Evolutionary conservation across 495 filamentous ascomycete genomes (phyloP).

Genomic region (Staphylotrichum longicolle): DNA sequence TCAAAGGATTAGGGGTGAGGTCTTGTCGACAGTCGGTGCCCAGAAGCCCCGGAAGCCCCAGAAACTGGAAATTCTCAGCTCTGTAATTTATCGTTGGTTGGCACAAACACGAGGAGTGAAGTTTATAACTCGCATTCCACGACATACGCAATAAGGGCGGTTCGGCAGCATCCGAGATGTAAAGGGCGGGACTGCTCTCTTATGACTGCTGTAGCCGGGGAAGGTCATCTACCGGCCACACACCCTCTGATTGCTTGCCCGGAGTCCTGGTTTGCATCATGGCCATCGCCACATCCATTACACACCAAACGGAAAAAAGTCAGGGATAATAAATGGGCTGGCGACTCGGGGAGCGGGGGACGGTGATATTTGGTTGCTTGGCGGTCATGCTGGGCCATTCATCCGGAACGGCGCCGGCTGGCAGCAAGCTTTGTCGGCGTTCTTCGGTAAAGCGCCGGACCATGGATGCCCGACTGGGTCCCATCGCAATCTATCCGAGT

Average conservation of each 20-base stretch:
- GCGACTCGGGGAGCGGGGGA: slow-evolving; percentile 5
- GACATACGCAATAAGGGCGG: background rate
- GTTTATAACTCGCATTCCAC: background rate
- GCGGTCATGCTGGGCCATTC: slow-evolving; percentile 13
- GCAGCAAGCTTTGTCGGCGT: background rate
- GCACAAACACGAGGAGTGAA: too few species aligned
- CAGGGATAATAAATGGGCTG: slow-evolving; percentile 1
- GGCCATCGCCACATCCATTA: background rate
- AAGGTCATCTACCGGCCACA: background rate
- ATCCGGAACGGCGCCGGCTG: slow-evolving; percentile 5
- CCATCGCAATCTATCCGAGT: slow-evolving; percentile 1
- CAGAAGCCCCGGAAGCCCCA: too few species aligned
- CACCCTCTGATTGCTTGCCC: background rate
- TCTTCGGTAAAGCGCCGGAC: slow-evolving; percentile 7
- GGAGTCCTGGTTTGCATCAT: background rate
- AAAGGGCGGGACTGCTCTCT: slow-evolving; percentile 3
- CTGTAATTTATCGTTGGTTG: too few species aligned
- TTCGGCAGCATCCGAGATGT: slow-evolving; percentile 16
- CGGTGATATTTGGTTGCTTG: slow-evolving; percentile 6
- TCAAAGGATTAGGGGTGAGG: background rate
- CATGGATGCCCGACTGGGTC: background rate
- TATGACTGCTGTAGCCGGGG: background rate
- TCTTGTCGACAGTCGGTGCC: too few species aligned
- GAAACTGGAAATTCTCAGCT: too few species aligned
- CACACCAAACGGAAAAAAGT: background rate